Evolutionary conservation across 306 rosid genomes (phyloP).

Genomic region (Acacia acuminata): DNA sequence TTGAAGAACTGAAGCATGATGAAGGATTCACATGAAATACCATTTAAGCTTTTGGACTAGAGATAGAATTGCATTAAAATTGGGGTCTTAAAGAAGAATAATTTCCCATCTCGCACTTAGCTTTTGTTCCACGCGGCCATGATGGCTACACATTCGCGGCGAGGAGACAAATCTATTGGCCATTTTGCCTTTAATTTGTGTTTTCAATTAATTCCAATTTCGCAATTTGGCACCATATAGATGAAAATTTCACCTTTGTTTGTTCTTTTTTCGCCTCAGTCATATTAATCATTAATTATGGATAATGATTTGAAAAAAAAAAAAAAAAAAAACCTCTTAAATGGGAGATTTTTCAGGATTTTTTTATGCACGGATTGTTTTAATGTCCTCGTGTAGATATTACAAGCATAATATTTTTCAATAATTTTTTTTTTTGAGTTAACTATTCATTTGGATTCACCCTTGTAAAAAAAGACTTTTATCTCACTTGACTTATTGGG

Average conservation of each 20-base stretch:
- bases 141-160: conserved; percentile 18
- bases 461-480: no score
- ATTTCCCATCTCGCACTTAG: conserved; percentile 4
- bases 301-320: background rate
- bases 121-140: conserved; percentile 40
- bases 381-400: background rate
- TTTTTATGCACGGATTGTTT: background rate
- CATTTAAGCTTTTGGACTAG: background rate
- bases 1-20: no score
- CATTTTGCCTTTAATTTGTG: conserved; percentile 10
- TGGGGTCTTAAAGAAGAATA: background rate
- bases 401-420: background rate
- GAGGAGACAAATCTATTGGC: conserved; percentile 10
- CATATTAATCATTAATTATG: background rate
- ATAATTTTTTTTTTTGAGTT: no score
- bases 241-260: background rate
- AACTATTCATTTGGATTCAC: no score
- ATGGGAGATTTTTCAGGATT: background rate
- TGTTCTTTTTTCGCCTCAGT: background rate
- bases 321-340: no score
- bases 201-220: background rate
- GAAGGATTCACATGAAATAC: no score
- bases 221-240: background rate
- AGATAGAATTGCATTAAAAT: background rate
- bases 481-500: no score